Base-by-base conservation (phyloP, 208 protist species). In the Trypanosomatidae sp. region DNA sequence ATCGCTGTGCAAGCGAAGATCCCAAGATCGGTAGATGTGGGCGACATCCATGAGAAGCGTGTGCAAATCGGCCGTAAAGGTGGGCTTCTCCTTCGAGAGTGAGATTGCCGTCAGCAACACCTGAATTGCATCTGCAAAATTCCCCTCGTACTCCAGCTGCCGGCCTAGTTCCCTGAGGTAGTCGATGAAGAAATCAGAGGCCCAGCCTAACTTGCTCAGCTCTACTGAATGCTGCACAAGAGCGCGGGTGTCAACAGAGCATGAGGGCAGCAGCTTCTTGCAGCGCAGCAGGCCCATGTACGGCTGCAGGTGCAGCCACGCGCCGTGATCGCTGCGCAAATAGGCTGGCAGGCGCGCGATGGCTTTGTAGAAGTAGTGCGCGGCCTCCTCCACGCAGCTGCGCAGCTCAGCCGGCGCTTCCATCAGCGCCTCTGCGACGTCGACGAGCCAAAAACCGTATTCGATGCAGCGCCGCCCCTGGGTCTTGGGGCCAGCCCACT, bases 231-330 rank as follows among this genome's bases (percentile, higher is more conserved):
- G 81, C 52, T 81, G 62, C 36, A 92, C 90, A 17, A 95, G 76
- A 49, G 84, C 76, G 43, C 74, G 66, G n/a, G 87, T 92, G 64
- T 92, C 83, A 5, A 95, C 80, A 9, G 86, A 87, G 59, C 88
- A 92, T 1, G 87, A 90, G 22, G 84, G 88, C 44, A 95, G 79
- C 58, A 92, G 58, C 78, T 88, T 82, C 69, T 92, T 92, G 70
- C 90, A 95, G 22, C 79, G 80, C 41, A 95, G 70, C 30, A 95
- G 74, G 9, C 90, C 90, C 25, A 89, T 90, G 73, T 92, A 92
- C 19, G 90, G 90, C 71, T 92, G 85, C 19, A 92, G 74, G 56
- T 95, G 86, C 30, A 95, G 78, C 90, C 90, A 95, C 30, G 86
- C 82, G 41, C 90, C 90, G 72, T 91, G 86, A 56, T 95, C 90